Percentiles rank a stretch among this genome's conserved stretches.
Conservation (phyloP, 768 basidiomycete species). For the Pholiota molesta region DNA sequence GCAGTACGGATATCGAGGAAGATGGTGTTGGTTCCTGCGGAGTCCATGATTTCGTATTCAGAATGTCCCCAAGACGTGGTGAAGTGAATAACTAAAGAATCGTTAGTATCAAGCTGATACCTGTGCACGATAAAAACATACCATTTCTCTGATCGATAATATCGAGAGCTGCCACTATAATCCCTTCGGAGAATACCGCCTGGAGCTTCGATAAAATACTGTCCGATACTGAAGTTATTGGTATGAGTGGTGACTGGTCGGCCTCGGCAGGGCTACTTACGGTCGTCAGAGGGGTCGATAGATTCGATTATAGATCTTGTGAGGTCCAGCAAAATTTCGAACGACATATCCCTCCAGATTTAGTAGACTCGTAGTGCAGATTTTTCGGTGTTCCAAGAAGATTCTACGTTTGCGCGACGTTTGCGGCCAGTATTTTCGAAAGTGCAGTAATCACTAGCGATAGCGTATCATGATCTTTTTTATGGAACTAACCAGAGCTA, state of each 20-base stretch:
- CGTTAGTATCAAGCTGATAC: neutral
- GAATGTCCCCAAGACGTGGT: constrained; percentile 56
- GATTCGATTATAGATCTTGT: constrained; percentile 19
- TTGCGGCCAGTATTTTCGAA: neutral
- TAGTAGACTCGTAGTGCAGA: neutral
- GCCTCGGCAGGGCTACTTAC: constrained; percentile 5
- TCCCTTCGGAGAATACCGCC: constrained; percentile 60
- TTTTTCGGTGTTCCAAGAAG: neutral
- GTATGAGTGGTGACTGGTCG: neutral
- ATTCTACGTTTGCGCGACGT: too few relatives aligned
- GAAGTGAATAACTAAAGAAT: constrained; percentile 59
- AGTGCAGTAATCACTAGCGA: neutral
- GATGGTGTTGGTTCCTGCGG: constrained; percentile 64
- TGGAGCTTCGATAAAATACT: constrained; percentile 59
- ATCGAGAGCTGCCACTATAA: constrained; percentile 73
- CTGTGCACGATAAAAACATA: constrained; percentile 28
- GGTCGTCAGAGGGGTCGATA: constrained; percentile 15
- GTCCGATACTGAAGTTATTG: constrained; percentile 36
- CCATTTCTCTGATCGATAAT: constrained; percentile 75
- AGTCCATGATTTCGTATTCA: constrained; percentile 71
- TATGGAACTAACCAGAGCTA: neutral
- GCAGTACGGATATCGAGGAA: constrained; percentile 45
- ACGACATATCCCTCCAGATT: neutral
- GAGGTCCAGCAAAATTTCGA: constrained; percentile 11
- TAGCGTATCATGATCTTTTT: neutral